Evolutionary conservation across 129 eudicot species (phyloP).

Genomic region (Centrapalus pauciflorus): DNA sequence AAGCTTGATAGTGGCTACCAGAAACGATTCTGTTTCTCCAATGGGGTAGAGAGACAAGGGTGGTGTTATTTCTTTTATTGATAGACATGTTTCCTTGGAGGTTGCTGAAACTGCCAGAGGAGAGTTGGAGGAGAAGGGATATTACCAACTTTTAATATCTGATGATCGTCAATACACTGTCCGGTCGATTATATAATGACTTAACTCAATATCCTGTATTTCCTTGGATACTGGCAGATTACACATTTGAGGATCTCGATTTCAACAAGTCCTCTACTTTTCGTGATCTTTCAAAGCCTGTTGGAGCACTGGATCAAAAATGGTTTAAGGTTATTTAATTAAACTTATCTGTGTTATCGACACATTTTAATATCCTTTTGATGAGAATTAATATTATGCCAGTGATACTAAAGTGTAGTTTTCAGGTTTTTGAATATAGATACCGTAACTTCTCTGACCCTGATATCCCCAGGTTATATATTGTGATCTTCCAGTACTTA

Average conservation of each 20-base stretch:
- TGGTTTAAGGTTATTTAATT: slow-evolving; percentile 79
- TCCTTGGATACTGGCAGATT: slow-evolving; percentile 95
- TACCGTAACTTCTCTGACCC: slow-evolving; percentile 89
- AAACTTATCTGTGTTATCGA: slow-evolving; percentile 2
- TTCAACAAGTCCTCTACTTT: slow-evolving; percentile 90
- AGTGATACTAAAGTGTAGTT: slow-evolving; percentile 3
- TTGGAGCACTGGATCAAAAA: slow-evolving; percentile 91
- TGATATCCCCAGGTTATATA: slow-evolving; percentile 89
- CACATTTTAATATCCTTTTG: neutral
- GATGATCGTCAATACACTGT: slow-evolving; percentile 85
- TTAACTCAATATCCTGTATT: slow-evolving; percentile 94
- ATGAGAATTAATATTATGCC: neutral
- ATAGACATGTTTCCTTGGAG: slow-evolving; percentile 86
- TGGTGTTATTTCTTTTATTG: slow-evolving; percentile 76
- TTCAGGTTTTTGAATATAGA: slow-evolving; percentile 95
- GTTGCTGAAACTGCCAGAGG: slow-evolving; percentile 94
- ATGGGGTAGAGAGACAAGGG: slow-evolving; percentile 76
- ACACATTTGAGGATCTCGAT: slow-evolving; percentile 84
- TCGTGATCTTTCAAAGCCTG: slow-evolving; percentile 98
- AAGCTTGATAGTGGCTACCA: slow-evolving; percentile 64
- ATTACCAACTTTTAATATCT: slow-evolving; percentile 92
- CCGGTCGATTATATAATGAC: slow-evolving; percentile 97
- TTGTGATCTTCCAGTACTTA: neutral
- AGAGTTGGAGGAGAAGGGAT: slow-evolving; percentile 98
- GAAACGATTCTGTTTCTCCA: slow-evolving; percentile 61